phyloP scores from a whole-genome alignment of 1,284 basidiomycete species.

The Malassezia yamatoensis region DNA sequence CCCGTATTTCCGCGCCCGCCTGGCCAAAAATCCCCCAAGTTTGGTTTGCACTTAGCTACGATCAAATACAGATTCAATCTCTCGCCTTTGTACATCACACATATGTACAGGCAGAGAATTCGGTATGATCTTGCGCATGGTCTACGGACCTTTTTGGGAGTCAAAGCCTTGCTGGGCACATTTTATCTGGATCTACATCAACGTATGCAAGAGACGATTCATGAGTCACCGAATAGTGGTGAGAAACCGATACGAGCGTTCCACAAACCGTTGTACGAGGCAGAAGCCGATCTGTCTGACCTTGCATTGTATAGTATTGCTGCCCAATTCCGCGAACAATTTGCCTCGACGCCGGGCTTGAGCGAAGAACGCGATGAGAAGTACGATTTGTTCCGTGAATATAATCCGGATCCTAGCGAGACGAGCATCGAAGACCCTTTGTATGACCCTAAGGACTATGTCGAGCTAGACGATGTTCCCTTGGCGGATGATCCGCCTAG shows the following conservation, averaged over 20 bases:
- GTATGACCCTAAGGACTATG: slow-evolving; percentile 66
- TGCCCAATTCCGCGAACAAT: slow-evolving; percentile 57
- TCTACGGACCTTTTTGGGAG: slow-evolving; percentile 66
- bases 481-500: slow-evolving; percentile 51
- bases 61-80: slow-evolving; percentile 82
- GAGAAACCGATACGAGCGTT: slow-evolving; percentile 18
- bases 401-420: slow-evolving; percentile 61
- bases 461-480: slow-evolving; percentile 61
- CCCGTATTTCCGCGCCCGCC: slow-evolving; percentile 60
- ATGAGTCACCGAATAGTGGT: slow-evolving; percentile 43
- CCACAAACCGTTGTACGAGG: slow-evolving; percentile 85
- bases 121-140: slow-evolving; percentile 67
- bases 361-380: slow-evolving; percentile 34
- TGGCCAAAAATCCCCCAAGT: slow-evolving; percentile 68
- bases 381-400: slow-evolving; percentile 65
- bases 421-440: slow-evolving; percentile 51
- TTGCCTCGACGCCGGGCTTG: slow-evolving; percentile 12
- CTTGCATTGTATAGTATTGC: slow-evolving; percentile 69
- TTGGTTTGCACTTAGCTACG: slow-evolving; percentile 77
- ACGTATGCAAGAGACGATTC: slow-evolving; percentile 64
- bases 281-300: slow-evolving; percentile 69
- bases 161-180: slow-evolving; percentile 69
- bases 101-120: slow-evolving; percentile 72
- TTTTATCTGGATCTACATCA: slow-evolving; percentile 89
- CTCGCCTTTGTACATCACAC: slow-evolving; percentile 70